Evolutionary conservation across 495 filamentous ascomycete species (phyloP).

Genomic region (Lindgomyces ingoldianus): DNA sequence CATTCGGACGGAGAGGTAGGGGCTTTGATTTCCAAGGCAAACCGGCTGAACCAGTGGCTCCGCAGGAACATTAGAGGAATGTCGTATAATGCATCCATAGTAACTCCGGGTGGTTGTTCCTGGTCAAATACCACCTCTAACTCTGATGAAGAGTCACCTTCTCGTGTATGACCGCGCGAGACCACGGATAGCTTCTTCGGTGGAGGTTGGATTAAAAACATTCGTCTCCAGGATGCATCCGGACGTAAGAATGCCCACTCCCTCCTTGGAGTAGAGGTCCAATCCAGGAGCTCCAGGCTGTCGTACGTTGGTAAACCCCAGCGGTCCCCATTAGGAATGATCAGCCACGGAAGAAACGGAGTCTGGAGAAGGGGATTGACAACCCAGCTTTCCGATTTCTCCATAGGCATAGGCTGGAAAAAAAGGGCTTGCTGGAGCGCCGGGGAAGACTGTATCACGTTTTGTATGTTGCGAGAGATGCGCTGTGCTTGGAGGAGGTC

Average conservation of each 20-base stretch:
- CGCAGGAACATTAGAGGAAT: not conserved
- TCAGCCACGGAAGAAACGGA: conserved; percentile 9
- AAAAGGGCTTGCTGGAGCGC: conserved; percentile 21
- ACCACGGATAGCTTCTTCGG: conserved; percentile 1
- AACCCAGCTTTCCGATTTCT: not conserved
- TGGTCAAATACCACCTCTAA: not conserved
- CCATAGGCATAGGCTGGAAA: conserved; percentile 9
- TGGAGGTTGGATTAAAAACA: conserved; percentile 9
- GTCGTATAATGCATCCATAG: conserved; percentile 15
- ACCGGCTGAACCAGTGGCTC: not conserved
- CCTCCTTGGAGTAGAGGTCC: not conserved
- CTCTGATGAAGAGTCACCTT: not conserved
- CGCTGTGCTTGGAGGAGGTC: conserved; percentile 27
- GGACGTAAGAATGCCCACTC: not conserved
- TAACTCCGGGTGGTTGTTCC: not conserved
- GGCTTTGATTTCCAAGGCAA: not conserved
- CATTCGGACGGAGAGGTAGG: not conserved
- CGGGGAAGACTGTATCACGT: conserved; percentile 12
- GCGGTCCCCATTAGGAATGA: not conserved
- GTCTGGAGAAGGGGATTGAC: conserved; percentile 11
- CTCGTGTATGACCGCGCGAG: not conserved
- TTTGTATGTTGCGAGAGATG: conserved; percentile 10
- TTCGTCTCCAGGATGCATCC: conserved; percentile 13
- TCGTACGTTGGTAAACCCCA: not conserved
- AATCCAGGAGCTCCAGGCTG: not conserved